Evolutionary conservation across 2,329 filamentous ascomycete species (phyloP), one percentile per base, ranked within the genome.

Genomic region (Pseudogymnoascus sp.): DNA sequence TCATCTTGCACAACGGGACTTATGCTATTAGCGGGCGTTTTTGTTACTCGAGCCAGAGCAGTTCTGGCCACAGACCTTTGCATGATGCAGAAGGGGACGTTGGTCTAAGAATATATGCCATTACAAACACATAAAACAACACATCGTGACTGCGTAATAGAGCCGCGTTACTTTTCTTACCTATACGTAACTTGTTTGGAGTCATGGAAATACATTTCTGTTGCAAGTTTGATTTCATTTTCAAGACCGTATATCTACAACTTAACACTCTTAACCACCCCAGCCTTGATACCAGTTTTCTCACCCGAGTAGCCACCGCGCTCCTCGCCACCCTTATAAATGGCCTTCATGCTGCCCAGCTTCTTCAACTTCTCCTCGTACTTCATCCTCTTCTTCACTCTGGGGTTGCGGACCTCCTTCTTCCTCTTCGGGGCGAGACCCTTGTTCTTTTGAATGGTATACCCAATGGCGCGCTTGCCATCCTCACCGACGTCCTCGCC

Each of bases 321-420:
- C 67, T 89, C 86, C 77, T 95, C 86, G 64, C 90, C 89, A 67
- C 90, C 90, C 75, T 91, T 90, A 78, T 92, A 97, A 12, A 90
- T 80, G 7, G 89, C 83, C 78, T 89, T 90, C 79, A 92, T 90
- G 72, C 88, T 93, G 70, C 84, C 85, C 71, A 97, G 76, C 81
- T 97, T 97, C 89, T 97, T 97, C 83, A 93, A 89, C 82, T 96
- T 97, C 74, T 91, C 88, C 72, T 95, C 91, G 74, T 85, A 99
- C 84, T 91, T 91, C 85, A 91, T 91, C 76, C 91, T 86, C 88
- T 97, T 97, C 88, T 97, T 99, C 66, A 97, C 93, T 73, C 94
- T 82, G 35, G 94, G 92, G 77, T 99, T 99, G 65, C 93, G 81
- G 62, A 91, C 88, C 68, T 96, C 92, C 85, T 99, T 97, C 81